Conservation (phyloP, 2,329 filamentous ascomycete genomes). For the Monosporascus sp. region DNA sequence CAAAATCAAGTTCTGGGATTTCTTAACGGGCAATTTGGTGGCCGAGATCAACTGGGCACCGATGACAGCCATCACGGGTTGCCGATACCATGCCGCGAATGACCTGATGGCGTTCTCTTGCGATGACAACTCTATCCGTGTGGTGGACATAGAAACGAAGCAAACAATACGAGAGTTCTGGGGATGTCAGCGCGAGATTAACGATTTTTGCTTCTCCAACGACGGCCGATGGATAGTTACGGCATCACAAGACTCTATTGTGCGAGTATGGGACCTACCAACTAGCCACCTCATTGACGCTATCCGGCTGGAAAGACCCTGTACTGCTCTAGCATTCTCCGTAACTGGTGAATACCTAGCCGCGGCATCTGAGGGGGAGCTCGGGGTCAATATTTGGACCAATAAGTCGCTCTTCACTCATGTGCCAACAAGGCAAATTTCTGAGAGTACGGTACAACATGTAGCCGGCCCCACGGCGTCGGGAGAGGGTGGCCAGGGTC, state of each 20-base stretch:
- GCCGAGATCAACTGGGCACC: conserved; percentile 80
- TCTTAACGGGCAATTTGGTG: conserved; percentile 72
- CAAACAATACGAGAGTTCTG: conserved; percentile 90
- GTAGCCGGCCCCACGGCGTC: conserved; percentile 69
- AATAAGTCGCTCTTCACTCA: conserved; percentile 90
- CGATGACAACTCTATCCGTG: conserved; percentile 79
- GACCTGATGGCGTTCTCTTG: conserved; percentile 86
- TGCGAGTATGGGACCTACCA: conserved; percentile 91
- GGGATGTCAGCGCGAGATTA: conserved; percentile 69
- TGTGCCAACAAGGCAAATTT: conserved; percentile 78
- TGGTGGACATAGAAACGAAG: conserved; percentile 86
- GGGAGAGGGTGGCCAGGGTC: conserved; percentile 71
- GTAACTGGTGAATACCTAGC: conserved; percentile 90
- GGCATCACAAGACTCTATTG: conserved; percentile 71
- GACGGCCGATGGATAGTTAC: conserved; percentile 93
- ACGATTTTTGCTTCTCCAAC: conserved; percentile 82
- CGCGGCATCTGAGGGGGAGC: conserved; percentile 72
- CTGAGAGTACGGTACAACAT: conserved; percentile 65
- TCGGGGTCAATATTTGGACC: conserved; percentile 94
- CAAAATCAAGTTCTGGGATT: conserved; percentile 97
- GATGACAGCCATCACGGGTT: conserved; percentile 68
- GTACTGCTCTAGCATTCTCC: conserved; percentile 83
- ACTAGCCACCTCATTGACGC: conserved; percentile 94
- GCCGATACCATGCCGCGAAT: conserved; percentile 76
- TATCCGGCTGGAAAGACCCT: conserved; percentile 72